phyloP scores from a whole-genome alignment of 208 protist species.

The Acanthamoeba divionensis region DNA sequence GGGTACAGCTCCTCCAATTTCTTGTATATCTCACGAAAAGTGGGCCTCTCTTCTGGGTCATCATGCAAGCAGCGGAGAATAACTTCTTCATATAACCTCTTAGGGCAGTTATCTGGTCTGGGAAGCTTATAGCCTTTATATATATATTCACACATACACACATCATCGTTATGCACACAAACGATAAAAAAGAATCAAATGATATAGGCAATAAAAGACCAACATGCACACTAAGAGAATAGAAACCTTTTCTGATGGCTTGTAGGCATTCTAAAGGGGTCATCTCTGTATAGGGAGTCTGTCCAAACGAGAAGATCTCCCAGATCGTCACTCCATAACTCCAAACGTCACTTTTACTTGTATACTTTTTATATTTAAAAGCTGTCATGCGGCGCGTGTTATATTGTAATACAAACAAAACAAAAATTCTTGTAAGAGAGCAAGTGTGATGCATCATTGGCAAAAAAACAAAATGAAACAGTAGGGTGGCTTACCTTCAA shows the following conservation, averaged over 20 bases:
- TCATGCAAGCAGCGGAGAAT: not conserved
- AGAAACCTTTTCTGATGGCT: no score
- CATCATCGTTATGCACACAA: not conserved
- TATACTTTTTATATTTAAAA: conserved; percentile 39
- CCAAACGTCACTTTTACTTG: conserved; percentile 30
- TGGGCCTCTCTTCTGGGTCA: conserved; percentile 6
- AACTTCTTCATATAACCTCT: conserved; percentile 4
- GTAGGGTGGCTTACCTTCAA: not conserved
- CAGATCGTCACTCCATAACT: conserved; percentile 29
- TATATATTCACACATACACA: not conserved
- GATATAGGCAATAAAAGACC: not conserved
- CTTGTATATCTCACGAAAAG: conserved; percentile 10
- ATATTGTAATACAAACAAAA: not conserved
- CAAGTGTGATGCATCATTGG: not conserved
- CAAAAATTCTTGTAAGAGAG: not conserved
- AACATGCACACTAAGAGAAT: no score
- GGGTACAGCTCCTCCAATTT: conserved; percentile 8
- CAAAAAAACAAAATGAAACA: not conserved
- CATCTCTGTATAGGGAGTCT: conserved; percentile 31
- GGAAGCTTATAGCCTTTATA: not conserved
- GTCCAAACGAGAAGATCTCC: conserved; percentile 44
- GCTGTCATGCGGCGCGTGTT: no score
- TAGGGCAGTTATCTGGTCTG: conserved; percentile 4
- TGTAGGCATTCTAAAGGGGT: not conserved
- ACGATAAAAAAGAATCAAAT: not conserved